Evolutionary conservation across 2,329 filamentous ascomycete species (phyloP).

Genomic region (Trichophaea hybrida): DNA sequence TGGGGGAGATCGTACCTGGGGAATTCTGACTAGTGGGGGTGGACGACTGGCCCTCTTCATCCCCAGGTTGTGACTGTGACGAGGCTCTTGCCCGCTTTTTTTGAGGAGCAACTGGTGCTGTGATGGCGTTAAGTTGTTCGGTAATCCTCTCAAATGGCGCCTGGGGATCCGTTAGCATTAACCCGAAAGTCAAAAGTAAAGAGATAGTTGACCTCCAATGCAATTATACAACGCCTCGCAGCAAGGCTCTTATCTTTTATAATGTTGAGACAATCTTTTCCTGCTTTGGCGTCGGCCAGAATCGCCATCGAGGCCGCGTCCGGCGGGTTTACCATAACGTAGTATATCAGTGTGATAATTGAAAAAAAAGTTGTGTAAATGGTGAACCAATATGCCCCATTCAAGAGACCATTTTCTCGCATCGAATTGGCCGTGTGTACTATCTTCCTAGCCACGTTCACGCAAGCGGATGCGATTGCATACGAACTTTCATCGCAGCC

Average conservation of each 20-base stretch:
- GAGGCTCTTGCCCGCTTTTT: slow-evolving; percentile 38
- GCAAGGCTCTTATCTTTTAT: slow-evolving; percentile 75
- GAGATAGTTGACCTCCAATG: slow-evolving; percentile 40
- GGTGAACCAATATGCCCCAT: slow-evolving; percentile 75
- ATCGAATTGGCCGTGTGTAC: slow-evolving; percentile 69
- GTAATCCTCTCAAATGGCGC: slow-evolving; percentile 73
- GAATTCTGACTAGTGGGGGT: slow-evolving; percentile 25
- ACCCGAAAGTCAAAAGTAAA: neutral
- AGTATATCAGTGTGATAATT: slow-evolving; percentile 65
- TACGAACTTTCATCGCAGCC: slow-evolving; percentile 61
- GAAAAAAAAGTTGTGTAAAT: slow-evolving; percentile 74
- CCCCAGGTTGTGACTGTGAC: slow-evolving; percentile 35
- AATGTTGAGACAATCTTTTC: slow-evolving; percentile 64
- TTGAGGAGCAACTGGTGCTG: slow-evolving; percentile 27
- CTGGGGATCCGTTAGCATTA: slow-evolving; percentile 35
- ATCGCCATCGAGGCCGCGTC: slow-evolving; percentile 63
- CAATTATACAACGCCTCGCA: slow-evolving; percentile 68
- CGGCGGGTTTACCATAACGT: slow-evolving; percentile 64
- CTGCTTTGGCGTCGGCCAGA: slow-evolving; percentile 68
- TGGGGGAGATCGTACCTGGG: slow-evolving; percentile 26
- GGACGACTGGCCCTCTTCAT: slow-evolving; percentile 27
- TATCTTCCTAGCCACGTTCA: slow-evolving; percentile 52
- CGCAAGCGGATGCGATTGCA: slow-evolving; percentile 51
- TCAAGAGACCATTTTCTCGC: slow-evolving; percentile 57
- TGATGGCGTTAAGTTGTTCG: slow-evolving; percentile 47